Evolutionary conservation across 1,284 basidiomycete species (phyloP).

Genomic region (Trichosporon asahii): DNA sequence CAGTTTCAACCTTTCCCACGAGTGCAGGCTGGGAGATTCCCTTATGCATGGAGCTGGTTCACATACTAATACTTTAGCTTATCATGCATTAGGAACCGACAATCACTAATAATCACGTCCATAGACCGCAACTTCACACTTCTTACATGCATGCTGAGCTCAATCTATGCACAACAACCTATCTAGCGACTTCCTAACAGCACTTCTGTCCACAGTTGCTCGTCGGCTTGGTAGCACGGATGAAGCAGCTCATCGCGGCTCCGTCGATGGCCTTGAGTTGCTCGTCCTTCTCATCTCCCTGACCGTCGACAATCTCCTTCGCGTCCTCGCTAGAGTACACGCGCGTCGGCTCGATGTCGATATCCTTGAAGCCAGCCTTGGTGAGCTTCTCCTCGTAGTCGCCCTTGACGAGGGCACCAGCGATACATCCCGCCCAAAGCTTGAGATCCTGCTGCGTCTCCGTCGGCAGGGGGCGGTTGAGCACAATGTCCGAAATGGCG

Average conservation of each 20-base stretch:
- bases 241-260: conserved; percentile 20
- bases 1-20: too few species aligned
- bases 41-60: too few species aligned
- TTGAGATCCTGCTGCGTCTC: conserved; percentile 16
- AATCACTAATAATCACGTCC: too few species aligned
- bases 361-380: conserved; percentile 17
- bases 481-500: conserved; percentile 60
- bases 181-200: background rate
- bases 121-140: too few species aligned
- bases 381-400: conserved; percentile 22
- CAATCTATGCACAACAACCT: background rate
- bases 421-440: conserved; percentile 27
- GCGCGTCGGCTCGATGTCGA: conserved; percentile 22
- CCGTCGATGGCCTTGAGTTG: conserved; percentile 20
- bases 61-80: too few species aligned
- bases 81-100: too few species aligned
- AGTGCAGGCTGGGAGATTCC: too few species aligned
- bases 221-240: conserved; percentile 19
- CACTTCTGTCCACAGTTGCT: conserved; percentile 1
- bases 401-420: conserved; percentile 21
- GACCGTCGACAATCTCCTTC: conserved; percentile 16
- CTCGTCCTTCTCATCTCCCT: conserved; percentile 12
- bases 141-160: background rate
- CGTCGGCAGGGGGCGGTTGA: conserved; percentile 16
- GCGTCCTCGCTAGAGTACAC: conserved; percentile 25